Evolutionary conservation across 2,329 filamentous ascomycete species (phyloP), one percentile per base, ranked within the genome.

Genomic region (Aspergillus sp.): DNA sequence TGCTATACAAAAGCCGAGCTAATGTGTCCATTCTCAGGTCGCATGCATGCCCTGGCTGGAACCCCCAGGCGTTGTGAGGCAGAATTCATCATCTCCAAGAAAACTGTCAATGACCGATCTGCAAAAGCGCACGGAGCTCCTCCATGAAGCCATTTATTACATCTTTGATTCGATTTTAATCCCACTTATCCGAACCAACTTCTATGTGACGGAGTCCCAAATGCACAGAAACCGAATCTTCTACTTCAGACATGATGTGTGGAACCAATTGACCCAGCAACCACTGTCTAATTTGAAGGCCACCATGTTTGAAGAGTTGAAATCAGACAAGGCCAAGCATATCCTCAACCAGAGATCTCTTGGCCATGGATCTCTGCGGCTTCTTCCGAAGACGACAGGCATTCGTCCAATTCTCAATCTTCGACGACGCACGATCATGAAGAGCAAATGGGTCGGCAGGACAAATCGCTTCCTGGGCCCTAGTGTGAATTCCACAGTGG

Each of bases 181-280:
- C 61, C 93, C 94, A 9, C 79, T 99, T 7, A 82, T 97, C 45
- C 84, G 89, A 32, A 85, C 83, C 56, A 92, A 94, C 64, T 99
- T 99, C 64, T 93, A 97, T 65, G 89, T 96, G 35, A 99, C 94
- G 0, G 94, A 99, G 69, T 94, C 91, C 0, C 91, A 84, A 57
- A 78, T 79, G 1, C 84, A 96, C 65, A 85, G 87, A 14, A 90
- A 94, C 62, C 84, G 85, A 24, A 74, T 97, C 1, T 96, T 95
- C 70, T 99, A 90, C 73, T 97, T 96, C 67, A 88, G 93, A 3
- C 94, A 99, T 59, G 94, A 99, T 69, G 79, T 94, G 9, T 99
- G 94, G 94, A 84, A 82, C 47, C 80, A 80, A 38, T 71, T 97
- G 32, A 84, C 87, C 1, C 86, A 92, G 60, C 88, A 91, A 6